A percentile compares a stretch with the other conserved stretches of the same genome.
Evolutionary conservation across 768 basidiomycete genomes (phyloP).

Genomic region (Boletus coccyginus): DNA sequence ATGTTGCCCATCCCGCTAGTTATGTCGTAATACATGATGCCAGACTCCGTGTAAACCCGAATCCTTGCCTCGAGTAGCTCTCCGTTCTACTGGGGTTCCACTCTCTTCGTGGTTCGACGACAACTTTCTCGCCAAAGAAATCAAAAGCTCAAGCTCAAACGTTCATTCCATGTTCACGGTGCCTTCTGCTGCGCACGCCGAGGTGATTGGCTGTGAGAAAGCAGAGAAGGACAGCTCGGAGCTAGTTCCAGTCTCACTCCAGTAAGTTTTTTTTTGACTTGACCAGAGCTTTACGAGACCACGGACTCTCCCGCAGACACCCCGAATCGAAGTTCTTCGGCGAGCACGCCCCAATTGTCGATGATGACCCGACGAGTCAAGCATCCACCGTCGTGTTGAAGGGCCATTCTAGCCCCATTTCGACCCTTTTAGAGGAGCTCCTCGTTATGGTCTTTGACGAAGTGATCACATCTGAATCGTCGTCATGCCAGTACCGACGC

Average conservation of each 20-base stretch:
- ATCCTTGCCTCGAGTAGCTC: not conserved
- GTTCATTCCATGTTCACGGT: not conserved
- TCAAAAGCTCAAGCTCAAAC: no score
- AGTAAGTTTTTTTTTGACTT: slow-evolving; percentile 2
- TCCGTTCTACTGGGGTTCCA: no score
- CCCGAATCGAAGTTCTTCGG: not conserved
- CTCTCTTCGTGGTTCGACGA: not conserved
- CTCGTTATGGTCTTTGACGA: slow-evolving; percentile 21
- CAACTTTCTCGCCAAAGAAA: not conserved
- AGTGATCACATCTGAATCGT: slow-evolving; percentile 13
- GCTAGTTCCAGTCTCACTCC: not conserved
- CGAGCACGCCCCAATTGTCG: not conserved
- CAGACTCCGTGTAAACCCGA: not conserved
- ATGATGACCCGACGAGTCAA: not conserved
- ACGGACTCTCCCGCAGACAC: not conserved
- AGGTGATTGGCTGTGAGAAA: not conserved
- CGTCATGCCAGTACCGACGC: not conserved
- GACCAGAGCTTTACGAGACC: not conserved
- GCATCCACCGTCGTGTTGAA: not conserved
- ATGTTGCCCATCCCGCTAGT: not conserved
- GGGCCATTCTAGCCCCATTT: slow-evolving; percentile 4
- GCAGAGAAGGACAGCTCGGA: not conserved
- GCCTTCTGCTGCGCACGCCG: not conserved
- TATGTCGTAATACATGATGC: not conserved
- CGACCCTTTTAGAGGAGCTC: slow-evolving; percentile 16